Evolutionary conservation across 2,329 filamentous ascomycete genomes (phyloP).

Genomic region (Aspergillus pseudonomiae): DNA sequence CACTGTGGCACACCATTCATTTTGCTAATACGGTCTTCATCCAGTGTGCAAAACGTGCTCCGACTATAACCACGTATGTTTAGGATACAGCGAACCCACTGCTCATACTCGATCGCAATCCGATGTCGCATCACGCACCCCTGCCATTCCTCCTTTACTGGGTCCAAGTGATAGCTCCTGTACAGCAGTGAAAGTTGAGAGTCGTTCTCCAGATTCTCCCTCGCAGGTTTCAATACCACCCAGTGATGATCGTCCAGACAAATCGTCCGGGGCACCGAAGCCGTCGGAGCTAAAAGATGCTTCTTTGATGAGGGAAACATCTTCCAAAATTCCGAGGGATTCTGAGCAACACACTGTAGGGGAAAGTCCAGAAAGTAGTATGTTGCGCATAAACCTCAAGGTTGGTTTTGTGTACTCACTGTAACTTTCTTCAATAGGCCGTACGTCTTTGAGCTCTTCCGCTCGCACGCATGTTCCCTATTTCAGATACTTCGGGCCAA

Average conservation of each 20-base stretch:
- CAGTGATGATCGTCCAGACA: slow-evolving; percentile 13
- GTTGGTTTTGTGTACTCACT: slow-evolving; percentile 12
- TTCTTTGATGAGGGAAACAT: slow-evolving; percentile 19
- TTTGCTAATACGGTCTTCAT: slow-evolving; percentile 10
- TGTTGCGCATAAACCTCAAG: slow-evolving; percentile 17
- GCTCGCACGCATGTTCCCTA: slow-evolving; percentile 68
- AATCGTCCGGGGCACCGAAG: slow-evolving; percentile 20
- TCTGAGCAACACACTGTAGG: slow-evolving; percentile 27
- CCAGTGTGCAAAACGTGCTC: slow-evolving; percentile 69
- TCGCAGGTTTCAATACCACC: slow-evolving; percentile 11
- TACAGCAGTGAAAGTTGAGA: slow-evolving; percentile 25
- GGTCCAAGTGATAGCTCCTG: slow-evolving; percentile 24
- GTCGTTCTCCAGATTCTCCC: slow-evolving; percentile 31
- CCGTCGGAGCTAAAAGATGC: slow-evolving; percentile 22
- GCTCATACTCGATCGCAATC: slow-evolving; percentile 38
- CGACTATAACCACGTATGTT: slow-evolving; percentile 70
- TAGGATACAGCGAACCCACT: slow-evolving; percentile 64
- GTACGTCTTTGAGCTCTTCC: slow-evolving; percentile 41
- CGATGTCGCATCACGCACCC: slow-evolving; percentile 29
- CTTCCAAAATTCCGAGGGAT: slow-evolving; percentile 26
- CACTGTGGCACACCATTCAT: not conserved
- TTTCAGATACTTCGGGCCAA: slow-evolving; percentile 88
- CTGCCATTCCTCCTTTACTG: slow-evolving; percentile 22
- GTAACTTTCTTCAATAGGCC: slow-evolving; percentile 24
- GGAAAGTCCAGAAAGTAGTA: slow-evolving; percentile 43